These are phyloP conservation scores for Tremellales sp. DNA, from an alignment of 1,284 basidiomycete species.

Conservation along the genomic window DNA sequence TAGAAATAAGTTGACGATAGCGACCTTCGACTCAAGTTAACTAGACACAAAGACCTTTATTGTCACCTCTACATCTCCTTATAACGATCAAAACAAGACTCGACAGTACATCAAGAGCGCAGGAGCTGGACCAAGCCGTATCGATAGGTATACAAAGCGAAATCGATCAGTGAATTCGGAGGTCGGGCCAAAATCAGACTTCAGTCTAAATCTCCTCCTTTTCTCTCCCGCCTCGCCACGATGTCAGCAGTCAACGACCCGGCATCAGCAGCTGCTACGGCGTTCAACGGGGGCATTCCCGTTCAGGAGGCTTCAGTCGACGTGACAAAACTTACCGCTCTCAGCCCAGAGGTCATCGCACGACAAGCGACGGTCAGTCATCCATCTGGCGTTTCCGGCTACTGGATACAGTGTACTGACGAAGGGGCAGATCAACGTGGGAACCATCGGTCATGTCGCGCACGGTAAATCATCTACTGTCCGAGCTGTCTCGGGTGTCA, in stretches of 20 bases:
- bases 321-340: conserved; percentile 74
- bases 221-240: too few species aligned
- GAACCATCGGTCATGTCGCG: conserved; percentile 94
- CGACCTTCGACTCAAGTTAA: not conserved
- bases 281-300: conserved; percentile 16
- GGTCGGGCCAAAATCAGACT: too few species aligned
- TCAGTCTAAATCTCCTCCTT: too few species aligned
- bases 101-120: too few species aligned
- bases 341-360: conserved; percentile 93
- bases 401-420: too few species aligned
- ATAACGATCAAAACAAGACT: too few species aligned
- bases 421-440: conserved; percentile 44
- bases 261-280: conserved; percentile 20
- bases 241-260: conserved; percentile 38
- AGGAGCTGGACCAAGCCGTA: too few species aligned
- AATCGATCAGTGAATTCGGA: too few species aligned
- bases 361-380: conserved; percentile 73
- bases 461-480: conserved; percentile 99
- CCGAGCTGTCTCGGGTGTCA: conserved; percentile 98
- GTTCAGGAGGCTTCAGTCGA: conserved; percentile 61
- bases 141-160: too few species aligned
- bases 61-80: too few species aligned
- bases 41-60: too few species aligned
- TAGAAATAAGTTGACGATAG: not conserved
- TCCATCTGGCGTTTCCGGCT: not conserved